Base-by-base conservation (phyloP, 805 yeast species). In the Kregervanrija delftensis region DNA sequence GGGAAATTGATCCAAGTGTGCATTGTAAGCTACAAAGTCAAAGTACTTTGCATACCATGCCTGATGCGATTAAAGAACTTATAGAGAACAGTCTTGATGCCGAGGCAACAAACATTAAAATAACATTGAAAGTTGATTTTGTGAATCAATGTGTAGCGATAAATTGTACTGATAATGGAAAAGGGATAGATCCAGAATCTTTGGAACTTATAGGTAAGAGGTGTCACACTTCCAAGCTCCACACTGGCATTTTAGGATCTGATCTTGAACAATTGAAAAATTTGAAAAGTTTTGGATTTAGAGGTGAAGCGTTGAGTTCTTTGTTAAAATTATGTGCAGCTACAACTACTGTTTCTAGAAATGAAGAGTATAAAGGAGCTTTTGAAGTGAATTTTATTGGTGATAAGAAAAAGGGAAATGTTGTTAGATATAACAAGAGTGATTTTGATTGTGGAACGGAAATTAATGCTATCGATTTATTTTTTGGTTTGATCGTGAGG, bases 291-390 rank as follows among this genome's bases (percentile, higher is more conserved):
- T 75, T 71, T 50, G 95, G 95, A 1, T 85, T 81, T 56, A 69
- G 86, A 40, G 96, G 96, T 1, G 85, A 81, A 52, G 84, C 93
- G 0, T 51, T 87, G 13, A 66, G 70, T 42, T 71, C 82, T 0
- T 63, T 87, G 3, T 60, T 75, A n/a, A 66, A 71, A 0, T 54
- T 77, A 6, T 55, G 58, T 33, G 65, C 81, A 0, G 58, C 68
- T 11, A 47, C 79, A n/a, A 54, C 68, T 0, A 59, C 86, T 1
- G 57, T 69, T 1, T 73, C 91, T 0, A 75, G 73, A 47, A 50
- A 61, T 0, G 46, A 44, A 12, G 60, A 55, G 5, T 59, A 50
- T 43, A 60, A 58, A 39, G 54, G 57, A 6, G 50, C 65, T 0
- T 68, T 67, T 59, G 46, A 49, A 31, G 41, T 49, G 3, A 41